phyloP scores from a whole-genome alignment of 208 protist genomes.

The Leishmania turanica region DNA sequence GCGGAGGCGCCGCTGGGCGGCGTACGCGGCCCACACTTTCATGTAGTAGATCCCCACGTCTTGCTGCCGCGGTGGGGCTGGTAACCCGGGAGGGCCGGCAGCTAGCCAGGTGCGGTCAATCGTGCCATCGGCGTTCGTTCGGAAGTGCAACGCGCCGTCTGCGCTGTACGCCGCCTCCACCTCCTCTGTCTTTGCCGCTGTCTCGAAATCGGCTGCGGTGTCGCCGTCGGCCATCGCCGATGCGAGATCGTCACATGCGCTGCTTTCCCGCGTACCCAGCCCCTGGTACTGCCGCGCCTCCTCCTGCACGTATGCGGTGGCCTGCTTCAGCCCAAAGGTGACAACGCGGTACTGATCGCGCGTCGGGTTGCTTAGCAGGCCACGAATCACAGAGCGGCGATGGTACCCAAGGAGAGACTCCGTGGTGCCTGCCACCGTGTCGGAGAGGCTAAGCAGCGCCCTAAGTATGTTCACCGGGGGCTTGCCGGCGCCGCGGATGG shows the following conservation, averaged over 20 bases:
- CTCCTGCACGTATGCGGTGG: conserved; percentile 56
- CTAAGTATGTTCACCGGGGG: conserved; percentile 32
- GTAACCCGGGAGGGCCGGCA: not conserved
- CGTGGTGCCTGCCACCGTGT: conserved; percentile 40
- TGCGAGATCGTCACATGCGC: not conserved
- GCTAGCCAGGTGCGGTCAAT: conserved; percentile 17
- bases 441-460: conserved; percentile 48
- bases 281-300: conserved; percentile 35
- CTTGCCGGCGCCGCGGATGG: conserved; percentile 4
- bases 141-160: not conserved
- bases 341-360: conserved; percentile 61
- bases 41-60: conserved; percentile 26
- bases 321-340: conserved; percentile 75
- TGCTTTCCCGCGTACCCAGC: not conserved
- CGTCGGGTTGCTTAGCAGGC: conserved; percentile 46
- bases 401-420: conserved; percentile 66
- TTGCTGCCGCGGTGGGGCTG: conserved; percentile 9
- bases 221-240: conserved; percentile 7
- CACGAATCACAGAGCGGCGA: conserved; percentile 43
- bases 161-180: conserved; percentile 1
- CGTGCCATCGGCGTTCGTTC: conserved; percentile 8
- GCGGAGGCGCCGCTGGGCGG: conserved; percentile 6
- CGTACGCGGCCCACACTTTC: conserved; percentile 15
- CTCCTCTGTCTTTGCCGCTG: not conserved
- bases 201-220: not conserved